Evolutionary conservation across 768 basidiomycete genomes (phyloP).

Genomic region (Chlorophyllum brunneum): DNA sequence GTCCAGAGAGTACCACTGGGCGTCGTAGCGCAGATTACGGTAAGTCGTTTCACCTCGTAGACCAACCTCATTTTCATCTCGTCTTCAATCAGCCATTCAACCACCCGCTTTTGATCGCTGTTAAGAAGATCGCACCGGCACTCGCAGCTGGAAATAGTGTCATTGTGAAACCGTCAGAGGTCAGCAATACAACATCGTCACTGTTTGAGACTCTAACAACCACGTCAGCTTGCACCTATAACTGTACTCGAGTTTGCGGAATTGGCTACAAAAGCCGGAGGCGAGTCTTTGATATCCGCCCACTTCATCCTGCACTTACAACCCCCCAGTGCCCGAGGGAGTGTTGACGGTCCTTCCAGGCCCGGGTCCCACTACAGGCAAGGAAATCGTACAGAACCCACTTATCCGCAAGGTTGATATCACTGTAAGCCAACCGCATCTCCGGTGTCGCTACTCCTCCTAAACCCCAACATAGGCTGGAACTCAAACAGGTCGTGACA

Average conservation of each 20-base stretch:
- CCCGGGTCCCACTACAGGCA: constrained; percentile 61
- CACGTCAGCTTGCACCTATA: constrained; percentile 66
- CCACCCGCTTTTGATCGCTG: constrained; percentile 82
- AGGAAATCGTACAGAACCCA: constrained; percentile 59
- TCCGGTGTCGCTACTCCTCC: not conserved
- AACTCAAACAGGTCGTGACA: constrained; percentile 67
- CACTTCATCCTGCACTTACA: not conserved
- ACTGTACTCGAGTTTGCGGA: constrained; percentile 75
- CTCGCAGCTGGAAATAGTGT: constrained; percentile 83
- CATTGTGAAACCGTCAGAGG: constrained; percentile 81
- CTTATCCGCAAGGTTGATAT: constrained; percentile 78
- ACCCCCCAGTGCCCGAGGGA: constrained; percentile 66
- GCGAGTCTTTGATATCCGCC: constrained; percentile 29
- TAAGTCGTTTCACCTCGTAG: constrained; percentile 21
- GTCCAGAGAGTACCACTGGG: constrained; percentile 78
- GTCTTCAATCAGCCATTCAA: constrained; percentile 65
- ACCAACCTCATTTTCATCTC: not conserved
- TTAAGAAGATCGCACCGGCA: constrained; percentile 87
- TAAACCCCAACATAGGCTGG: constrained; percentile 51
- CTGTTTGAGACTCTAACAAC: not conserved
- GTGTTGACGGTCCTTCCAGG: constrained; percentile 76
- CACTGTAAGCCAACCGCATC: constrained; percentile 48
- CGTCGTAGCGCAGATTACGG: constrained; percentile 87
- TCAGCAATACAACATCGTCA: constrained; percentile 19
- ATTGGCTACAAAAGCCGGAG: constrained; percentile 60